Conservation (phyloP, 352 stramenopile genomes). For the Globisporangium carolinianum region DNA sequence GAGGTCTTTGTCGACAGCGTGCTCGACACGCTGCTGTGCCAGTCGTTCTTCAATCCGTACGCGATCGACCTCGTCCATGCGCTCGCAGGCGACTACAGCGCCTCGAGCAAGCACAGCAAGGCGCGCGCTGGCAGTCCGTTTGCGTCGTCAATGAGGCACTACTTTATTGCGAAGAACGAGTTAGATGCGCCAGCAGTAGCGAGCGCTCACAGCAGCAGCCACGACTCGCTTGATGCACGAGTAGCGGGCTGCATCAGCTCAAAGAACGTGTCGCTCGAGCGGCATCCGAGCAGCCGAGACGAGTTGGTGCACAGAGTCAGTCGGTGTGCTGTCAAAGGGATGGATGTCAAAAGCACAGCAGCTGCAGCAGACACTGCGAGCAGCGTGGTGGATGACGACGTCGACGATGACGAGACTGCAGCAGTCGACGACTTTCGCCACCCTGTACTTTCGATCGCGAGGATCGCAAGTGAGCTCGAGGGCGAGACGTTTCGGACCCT, state of each 20-base stretch:
- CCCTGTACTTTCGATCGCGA: conserved; percentile 26
- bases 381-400: not conserved
- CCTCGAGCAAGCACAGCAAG: not conserved
- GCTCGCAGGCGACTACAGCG: conserved; percentile 39
- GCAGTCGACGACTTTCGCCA: conserved; percentile 8
- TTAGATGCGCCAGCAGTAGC: not conserved
- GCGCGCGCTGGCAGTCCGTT: conserved; percentile 12
- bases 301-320: no score
- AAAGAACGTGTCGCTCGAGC: not conserved
- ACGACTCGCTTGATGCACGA: not conserved
- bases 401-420: conserved; percentile 1
- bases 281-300: not conserved
- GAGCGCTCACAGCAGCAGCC: not conserved
- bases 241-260: not conserved
- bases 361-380: not conserved
- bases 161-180: conserved; percentile 9
- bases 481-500: conserved; percentile 31
- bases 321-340: not conserved
- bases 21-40: conserved; percentile 56
- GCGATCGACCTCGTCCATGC: conserved; percentile 47
- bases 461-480: conserved; percentile 23
- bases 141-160: conserved; percentile 22
- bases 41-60: conserved; percentile 74
- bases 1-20: conserved; percentile 56
- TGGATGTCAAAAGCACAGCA: no score